phyloP scores from a whole-genome alignment of 2,329 filamentous ascomycete genomes.

The Emydomyces testavorans region DNA sequence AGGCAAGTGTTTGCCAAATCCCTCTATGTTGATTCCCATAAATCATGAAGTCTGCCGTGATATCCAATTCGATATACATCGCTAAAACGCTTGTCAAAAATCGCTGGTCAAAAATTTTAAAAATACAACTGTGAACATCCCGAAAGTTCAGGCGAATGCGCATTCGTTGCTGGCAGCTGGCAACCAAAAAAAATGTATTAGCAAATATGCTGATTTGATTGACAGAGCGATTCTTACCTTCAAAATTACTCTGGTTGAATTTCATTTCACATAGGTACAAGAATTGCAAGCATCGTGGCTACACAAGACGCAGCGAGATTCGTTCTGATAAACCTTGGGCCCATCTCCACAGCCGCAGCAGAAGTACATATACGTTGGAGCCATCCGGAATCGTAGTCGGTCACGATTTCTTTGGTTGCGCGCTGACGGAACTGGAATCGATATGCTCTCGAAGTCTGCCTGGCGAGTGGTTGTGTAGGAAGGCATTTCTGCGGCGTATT shows the following conservation, averaged over 20 bases:
- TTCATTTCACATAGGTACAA: slow-evolving; percentile 26
- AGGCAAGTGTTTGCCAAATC: background rate
- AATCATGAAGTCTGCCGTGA: background rate
- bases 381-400: background rate
- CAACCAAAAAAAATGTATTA: background rate
- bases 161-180: background rate
- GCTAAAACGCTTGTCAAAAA: slow-evolving; percentile 8
- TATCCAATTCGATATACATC: background rate
- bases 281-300: slow-evolving; percentile 23
- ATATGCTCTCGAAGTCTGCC: background rate
- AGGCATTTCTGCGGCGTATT: slow-evolving; percentile 1
- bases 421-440: background rate
- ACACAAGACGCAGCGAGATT: slow-evolving; percentile 27
- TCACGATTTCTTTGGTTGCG: background rate
- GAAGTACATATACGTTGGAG: slow-evolving; percentile 25
- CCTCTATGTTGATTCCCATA: slow-evolving; percentile 1
- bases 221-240: background rate
- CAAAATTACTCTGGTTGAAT: background rate
- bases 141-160: background rate
- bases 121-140: background rate
- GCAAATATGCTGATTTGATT: background rate
- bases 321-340: slow-evolving; percentile 28
- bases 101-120: slow-evolving; percentile 1
- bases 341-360: slow-evolving; percentile 33
- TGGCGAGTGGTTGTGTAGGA: background rate